These are phyloP conservation scores for Fragaria nilgerrensis DNA, from an alignment of 306 rosid genomes.

Conservation along the genomic window DNA sequence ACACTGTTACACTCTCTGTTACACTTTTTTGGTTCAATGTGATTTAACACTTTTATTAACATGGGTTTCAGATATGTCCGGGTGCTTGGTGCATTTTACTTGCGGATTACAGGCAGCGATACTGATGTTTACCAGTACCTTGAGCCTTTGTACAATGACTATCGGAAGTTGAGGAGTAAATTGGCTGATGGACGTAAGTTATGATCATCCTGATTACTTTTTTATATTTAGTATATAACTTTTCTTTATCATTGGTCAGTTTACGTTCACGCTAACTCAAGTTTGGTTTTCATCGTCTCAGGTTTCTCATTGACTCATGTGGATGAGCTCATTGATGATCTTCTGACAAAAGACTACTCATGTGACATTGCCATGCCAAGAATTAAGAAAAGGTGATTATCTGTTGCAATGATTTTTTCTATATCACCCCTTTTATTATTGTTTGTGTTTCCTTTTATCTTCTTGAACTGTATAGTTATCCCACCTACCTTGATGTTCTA, in stretches of 20 bases:
- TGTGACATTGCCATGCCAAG: conserved; percentile 97
- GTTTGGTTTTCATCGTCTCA: conserved; percentile 32
- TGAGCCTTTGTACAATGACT: conserved; percentile 88
- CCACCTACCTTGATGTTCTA: not conserved
- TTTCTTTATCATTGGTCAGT: not conserved
- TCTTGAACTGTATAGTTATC: not conserved
- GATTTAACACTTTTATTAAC: not conserved
- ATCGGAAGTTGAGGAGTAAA: conserved; percentile 70
- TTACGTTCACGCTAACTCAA: not conserved
- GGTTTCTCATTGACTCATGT: conserved; percentile 80
- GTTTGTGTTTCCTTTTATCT: not conserved
- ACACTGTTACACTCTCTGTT: not conserved
- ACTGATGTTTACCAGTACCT: conserved; percentile 79
- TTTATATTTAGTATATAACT: not conserved
- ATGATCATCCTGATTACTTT: not conserved
- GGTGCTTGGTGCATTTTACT: conserved; percentile 85
- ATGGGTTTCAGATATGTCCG: conserved; percentile 67
- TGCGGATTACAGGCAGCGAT: conserved; percentile 91
- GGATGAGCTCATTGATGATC: conserved; percentile 97
- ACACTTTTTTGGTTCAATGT: not conserved
- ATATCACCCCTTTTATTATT: not conserved
- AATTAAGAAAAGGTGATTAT: conserved; percentile 67
- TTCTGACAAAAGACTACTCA: conserved; percentile 80
- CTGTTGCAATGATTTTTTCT: not conserved
- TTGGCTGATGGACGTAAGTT: conserved; percentile 77